Percentiles rank a stretch among this genome's conserved stretches.
phyloP scores from a whole-genome alignment of 2,329 filamentous ascomycete genomes.

The Aurifilum marmelostoma region DNA sequence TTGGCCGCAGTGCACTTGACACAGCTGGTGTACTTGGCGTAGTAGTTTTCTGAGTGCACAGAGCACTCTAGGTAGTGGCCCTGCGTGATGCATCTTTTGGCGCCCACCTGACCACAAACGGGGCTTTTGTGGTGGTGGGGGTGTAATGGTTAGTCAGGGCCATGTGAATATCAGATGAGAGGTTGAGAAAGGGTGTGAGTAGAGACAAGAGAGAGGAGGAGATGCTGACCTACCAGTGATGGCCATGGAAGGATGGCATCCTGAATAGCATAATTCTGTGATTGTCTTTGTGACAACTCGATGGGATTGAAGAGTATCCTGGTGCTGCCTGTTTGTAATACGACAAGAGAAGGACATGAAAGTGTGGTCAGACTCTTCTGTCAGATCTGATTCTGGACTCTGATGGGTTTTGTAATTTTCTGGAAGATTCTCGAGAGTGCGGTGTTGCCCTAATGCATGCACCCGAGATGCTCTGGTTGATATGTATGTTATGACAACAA shows the following conservation, averaged over 20 bases:
- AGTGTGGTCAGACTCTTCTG: not conserved
- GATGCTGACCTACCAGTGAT: constrained; percentile 24
- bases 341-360: too few relatives aligned
- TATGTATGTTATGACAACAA: not conserved
- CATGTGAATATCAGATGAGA: not conserved
- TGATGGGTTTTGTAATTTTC: not conserved
- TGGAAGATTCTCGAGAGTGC: not conserved
- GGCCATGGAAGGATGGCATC: constrained; percentile 17
- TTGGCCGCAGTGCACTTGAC: constrained; percentile 5
- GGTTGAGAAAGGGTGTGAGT: not conserved
- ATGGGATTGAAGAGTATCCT: not conserved
- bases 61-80: constrained; percentile 2
- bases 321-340: not conserved
- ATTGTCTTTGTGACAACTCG: not conserved
- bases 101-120: constrained; percentile 1
- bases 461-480: not conserved
- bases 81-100: not conserved
- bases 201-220: not conserved
- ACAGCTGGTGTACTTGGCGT: not conserved
- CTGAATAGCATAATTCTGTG: not conserved
- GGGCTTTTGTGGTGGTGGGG: not conserved
- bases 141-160: not conserved
- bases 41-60: not conserved
- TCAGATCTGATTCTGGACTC: too few relatives aligned
- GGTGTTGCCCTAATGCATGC: not conserved